Base-by-base conservation (phyloP, 1,284 basidiomycete species). In the Farysia itapuensis region DNA sequence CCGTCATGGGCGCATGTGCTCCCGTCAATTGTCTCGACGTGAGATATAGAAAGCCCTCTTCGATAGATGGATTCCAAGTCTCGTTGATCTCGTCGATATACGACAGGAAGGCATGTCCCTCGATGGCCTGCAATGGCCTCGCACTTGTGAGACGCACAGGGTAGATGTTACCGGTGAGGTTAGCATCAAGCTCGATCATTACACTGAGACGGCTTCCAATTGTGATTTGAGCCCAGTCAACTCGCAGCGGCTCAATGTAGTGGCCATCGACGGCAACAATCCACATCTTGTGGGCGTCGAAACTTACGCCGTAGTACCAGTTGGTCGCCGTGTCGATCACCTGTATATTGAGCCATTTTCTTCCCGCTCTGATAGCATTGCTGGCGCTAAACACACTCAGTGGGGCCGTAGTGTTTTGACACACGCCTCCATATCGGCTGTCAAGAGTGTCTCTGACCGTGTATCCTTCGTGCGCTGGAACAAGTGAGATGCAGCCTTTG, bases 401-500 rank as follows among this genome's bases (percentile, higher is more conserved):
- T 13, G 63, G 57, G 0, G 52, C 51, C 6, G 57, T 52, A 16
- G 63, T 65, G 38, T 65, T 65, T 26, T 57, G 40, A 20, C 63
- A 65, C 15, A 23, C 25, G 13, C 63, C 63, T 11, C 63, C 63
- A 26, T 60, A 65, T 28, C 45, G 41, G 9, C 25, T 24, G 25
- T 65, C 63, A 26, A 65, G 52, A 4, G 39, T 42, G n/a, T 24
- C 45, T 28, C 49, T 56, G 24, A 54, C 47, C 12, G 48, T 44
- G 20, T 48, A 65, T 12, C 63, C 63, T 5, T 22, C 12, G 28
- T 65, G 60, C 11, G 63, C 36, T 3, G 56, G 48, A 4, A 65
- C 63, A 21, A 65, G 48, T 28, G 63, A 60, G 38, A 65, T 45
- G 45, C 63, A 65, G 11, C 60, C 63, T 29, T 65, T 65, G 16